Percentiles rank a stretch among this genome's conserved stretches.
Evolutionary conservation across 75 land plant genomes (phyloP).

Genomic region (Picea sitchensis): DNA sequence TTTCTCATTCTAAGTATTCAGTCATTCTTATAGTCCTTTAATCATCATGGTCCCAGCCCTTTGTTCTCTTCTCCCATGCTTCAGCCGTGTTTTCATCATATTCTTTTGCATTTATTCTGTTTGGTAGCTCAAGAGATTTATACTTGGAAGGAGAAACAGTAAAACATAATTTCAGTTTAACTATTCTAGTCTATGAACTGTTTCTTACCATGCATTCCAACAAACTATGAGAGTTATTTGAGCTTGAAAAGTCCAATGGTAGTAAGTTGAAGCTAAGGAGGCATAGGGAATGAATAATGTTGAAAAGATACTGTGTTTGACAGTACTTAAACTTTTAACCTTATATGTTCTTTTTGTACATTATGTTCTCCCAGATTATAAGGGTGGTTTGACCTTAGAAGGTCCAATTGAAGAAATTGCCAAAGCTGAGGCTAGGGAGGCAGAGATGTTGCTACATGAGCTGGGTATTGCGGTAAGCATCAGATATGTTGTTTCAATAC

Average conservation of each 20-base stretch:
- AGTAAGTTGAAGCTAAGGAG: background rate
- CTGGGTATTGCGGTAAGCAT: conserved; percentile 60
- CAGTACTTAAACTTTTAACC: background rate
- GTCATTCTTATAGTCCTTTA: too few relatives aligned
- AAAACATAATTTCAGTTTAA: background rate
- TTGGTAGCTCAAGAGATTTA: background rate
- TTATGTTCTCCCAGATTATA: conserved; percentile 31
- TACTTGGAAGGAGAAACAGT: background rate
- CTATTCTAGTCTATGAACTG: background rate
- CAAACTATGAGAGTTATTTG: background rate
- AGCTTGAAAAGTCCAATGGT: background rate
- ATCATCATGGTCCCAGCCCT: too few relatives aligned
- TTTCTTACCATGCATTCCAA: background rate
- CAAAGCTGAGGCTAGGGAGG: conserved; percentile 69
- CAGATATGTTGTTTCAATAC: background rate
- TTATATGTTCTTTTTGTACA: background rate
- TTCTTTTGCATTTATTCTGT: background rate
- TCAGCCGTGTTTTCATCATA: background rate
- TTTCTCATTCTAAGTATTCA: too few relatives aligned
- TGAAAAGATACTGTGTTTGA: background rate
- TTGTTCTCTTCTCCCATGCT: too few relatives aligned
- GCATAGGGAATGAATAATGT: background rate
- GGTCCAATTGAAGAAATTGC: conserved; percentile 87
- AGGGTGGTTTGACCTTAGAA: conserved; percentile 35
- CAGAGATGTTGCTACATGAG: conserved; percentile 53